Evolutionary conservation across 306 rosid genomes (phyloP), one percentile per base, ranked within the genome.

Genomic region (Ochetophila trinervis): DNA sequence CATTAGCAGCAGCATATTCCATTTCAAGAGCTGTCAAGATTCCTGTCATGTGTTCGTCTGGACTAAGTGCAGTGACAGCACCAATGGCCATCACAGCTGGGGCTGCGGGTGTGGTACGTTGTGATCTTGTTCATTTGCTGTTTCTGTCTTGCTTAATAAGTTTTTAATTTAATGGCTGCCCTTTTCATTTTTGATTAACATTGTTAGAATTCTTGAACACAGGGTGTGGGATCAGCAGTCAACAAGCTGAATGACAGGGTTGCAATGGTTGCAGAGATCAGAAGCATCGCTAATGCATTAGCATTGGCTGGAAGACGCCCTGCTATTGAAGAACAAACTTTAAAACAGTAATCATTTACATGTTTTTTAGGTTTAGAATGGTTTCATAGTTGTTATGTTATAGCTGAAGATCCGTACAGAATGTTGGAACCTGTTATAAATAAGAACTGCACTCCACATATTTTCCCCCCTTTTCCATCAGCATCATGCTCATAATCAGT

Each of bases 71-170:
- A 51, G 96, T 89, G 34, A 89, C 96, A 2, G 90, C 89, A 17
- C 96, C 98, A 53, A 84, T 92, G 98, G 98, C 96, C 73, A 84
- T 92, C 77, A 67, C 93, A 27, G 95, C 93, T 8, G 98, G 98
- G 58, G 96, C 98, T 35, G 76, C 98, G 7, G 98, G 98, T 22
- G 98, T 92, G 88, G 95, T 92, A 84, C 21, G 91, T 8, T 47
- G 5, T 65, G 17, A 19, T 22, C 27, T 24, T 49, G 34, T 50
- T 34, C n/a, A 11, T 50, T 9, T 40, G 17, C 45, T 44, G 24
- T 55, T 42, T 19, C 54, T 42, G n/a, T 49, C 20, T 49, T 15
- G 1, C 20, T 49, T 6, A 14, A 49, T 49, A n/a, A 49, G 20
- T 17, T 18, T 49, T 42, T 61, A 6, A 21, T 20, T 50, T 6